Evolutionary conservation across 2,329 filamentous ascomycete species (phyloP), one percentile per base, ranked within the genome.

Genomic region (Alternaria infectoria): DNA sequence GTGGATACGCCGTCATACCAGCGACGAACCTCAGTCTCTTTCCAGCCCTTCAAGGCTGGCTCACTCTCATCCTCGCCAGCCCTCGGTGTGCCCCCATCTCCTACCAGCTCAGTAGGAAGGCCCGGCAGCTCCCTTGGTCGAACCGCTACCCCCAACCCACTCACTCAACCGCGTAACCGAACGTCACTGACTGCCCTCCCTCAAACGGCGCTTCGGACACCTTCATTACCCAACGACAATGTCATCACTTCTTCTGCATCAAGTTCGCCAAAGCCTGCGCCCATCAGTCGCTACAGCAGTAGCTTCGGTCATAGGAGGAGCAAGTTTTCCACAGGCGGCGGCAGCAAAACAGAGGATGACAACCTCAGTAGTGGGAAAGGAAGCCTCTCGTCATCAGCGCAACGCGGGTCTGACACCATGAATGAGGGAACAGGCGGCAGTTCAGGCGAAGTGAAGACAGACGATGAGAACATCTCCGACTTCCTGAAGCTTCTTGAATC

Each of bases 31-130:
- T 97, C 93, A 0, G 88, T 97, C 21, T 96, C 93, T 1, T 97
- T 97, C 73, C 93, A 96, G 71, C 94, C 95, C 0, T 99, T 99
- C 84, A 99, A 99, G 80, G 93, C 94, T 13, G 95, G 95, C 11
- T 96, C 95, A 2, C 84, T 98, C n/a, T 97, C 94, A 3, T 93
- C 92, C 5, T 97, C 94, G 5, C 95, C 94, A 17, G 84, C 86
- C n/a, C 81, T 83, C 28, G 80, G 74, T 44, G 81, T 86, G 44
- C 83, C 83, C n/a, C 81, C 82, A 7, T 88, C 86, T 8, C 87
- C 86, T 28, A 82, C 85, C 64, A 84, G 81, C 23, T 83, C 82
- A 3, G 70, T 83, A 23, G 79, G 80, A 57, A 80, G 83, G 60
- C 75, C 73, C 13, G 59, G 70, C 45, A 73, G 70, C 43, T 69